Evolutionary conservation across 371 early-diverging fungal species (phyloP).

Genomic region (Conidiobolus incongruus): DNA sequence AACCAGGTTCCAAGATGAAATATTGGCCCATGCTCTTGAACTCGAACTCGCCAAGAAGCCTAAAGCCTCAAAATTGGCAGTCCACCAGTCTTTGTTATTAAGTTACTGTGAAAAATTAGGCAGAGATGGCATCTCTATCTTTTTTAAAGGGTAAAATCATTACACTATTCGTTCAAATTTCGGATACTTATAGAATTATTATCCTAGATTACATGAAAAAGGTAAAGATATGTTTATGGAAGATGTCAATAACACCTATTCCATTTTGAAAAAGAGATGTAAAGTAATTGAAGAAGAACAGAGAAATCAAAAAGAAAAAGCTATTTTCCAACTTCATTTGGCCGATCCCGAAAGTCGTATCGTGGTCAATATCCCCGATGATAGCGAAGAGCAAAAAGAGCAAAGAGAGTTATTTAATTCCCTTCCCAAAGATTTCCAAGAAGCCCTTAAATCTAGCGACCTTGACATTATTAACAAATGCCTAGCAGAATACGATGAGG

Average conservation of each 20-base stretch:
- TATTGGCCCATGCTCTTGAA: conserved; percentile 70
- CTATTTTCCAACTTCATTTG: neutral
- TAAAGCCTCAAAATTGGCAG: conserved; percentile 41
- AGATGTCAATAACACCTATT: conserved; percentile 63
- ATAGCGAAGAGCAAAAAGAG: conserved; percentile 19
- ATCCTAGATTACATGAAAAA: conserved; percentile 9
- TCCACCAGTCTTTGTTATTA: conserved; percentile 56
- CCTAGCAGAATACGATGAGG: conserved; percentile 32
- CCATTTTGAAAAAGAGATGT: conserved; percentile 54
- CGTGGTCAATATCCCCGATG: conserved; percentile 9
- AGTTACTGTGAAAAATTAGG: conserved; percentile 69
- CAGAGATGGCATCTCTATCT: conserved; percentile 58
- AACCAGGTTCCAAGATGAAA: conserved; percentile 50
- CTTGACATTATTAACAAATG: conserved; percentile 64
- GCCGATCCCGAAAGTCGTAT: neutral
- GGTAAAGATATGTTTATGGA: conserved; percentile 54
- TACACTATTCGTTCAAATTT: neutral
- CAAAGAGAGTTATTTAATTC: conserved; percentile 35
- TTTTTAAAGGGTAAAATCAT: conserved; percentile 43
- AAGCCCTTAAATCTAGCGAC: conserved; percentile 47
- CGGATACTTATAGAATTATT: conserved; percentile 9
- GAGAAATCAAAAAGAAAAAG: neutral
- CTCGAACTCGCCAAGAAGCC: conserved; percentile 44
- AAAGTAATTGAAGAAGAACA: conserved; percentile 29
- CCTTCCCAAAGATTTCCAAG: conserved; percentile 46